These are phyloP conservation scores for Boletus barrowsii DNA, from an alignment of 768 basidiomycete genomes.

Conservation along the genomic window DNA sequence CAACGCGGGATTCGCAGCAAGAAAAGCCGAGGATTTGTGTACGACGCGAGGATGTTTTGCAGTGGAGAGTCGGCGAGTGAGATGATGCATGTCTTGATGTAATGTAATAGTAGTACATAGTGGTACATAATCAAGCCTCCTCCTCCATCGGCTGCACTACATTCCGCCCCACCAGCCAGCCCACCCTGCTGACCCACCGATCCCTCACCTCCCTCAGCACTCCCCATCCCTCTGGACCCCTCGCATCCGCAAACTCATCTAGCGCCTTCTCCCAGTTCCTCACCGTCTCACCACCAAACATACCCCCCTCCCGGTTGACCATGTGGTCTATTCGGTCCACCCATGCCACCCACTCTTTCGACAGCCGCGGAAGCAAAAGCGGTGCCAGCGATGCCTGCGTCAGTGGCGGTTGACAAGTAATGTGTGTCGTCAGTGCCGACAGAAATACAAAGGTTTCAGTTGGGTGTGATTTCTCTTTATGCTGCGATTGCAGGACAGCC, in stretches of 20 bases:
- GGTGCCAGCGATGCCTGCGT: constrained; percentile 57
- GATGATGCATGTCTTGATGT: no score
- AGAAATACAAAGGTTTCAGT: constrained; percentile 74
- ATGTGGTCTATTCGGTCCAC: constrained; percentile 62
- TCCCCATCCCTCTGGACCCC: constrained; percentile 40
- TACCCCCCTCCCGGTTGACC: constrained; percentile 70
- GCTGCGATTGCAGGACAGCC: constrained; percentile 46
- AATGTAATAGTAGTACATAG: no score
- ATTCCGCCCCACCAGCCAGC: constrained; percentile 67
- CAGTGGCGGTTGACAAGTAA: constrained; percentile 65
- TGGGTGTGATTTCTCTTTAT: constrained; percentile 67
- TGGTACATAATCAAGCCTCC: constrained; percentile 11
- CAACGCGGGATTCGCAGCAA: no score
- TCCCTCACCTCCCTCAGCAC: constrained; percentile 51
- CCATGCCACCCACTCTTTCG: constrained; percentile 80
- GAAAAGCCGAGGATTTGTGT: no score
- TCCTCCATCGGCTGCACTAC: constrained; percentile 32
- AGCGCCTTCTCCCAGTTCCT: constrained; percentile 65
- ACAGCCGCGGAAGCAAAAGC: constrained; percentile 58
- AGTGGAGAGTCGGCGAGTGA: no score
- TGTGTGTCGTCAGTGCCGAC: constrained; percentile 61
- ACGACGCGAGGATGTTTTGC: no score
- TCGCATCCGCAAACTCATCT: constrained; percentile 61
- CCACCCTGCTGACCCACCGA: constrained; percentile 69
- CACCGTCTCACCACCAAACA: constrained; percentile 76